Percentiles rank a stretch among this genome's conserved stretches.
Conservation (phyloP, 2,329 filamentous ascomycete genomes). For the Truncatella angustata region DNA sequence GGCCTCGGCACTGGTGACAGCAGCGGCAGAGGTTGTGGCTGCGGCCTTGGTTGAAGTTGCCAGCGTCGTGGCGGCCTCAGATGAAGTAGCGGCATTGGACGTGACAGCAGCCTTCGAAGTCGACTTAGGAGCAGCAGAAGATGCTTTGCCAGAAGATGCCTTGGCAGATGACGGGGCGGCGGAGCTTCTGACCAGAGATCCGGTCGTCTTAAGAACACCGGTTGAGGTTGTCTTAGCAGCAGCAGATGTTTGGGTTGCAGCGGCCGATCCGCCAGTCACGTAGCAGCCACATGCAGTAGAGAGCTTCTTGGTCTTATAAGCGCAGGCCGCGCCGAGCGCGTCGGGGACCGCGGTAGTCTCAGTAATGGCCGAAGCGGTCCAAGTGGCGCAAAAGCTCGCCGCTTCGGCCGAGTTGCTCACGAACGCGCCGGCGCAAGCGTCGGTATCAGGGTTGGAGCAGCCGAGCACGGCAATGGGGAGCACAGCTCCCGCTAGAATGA, state of each 20-base stretch:
- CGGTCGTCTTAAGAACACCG: background rate
- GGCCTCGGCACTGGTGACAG: background rate
- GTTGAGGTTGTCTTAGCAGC: background rate
- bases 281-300: slow-evolving; percentile 6
- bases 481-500: slow-evolving; percentile 2
- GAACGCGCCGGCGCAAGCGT: slow-evolving; percentile 4
- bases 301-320: slow-evolving; percentile 8
- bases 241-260: background rate
- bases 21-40: background rate
- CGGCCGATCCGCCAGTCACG: background rate
- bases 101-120: background rate
- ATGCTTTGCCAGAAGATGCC: background rate
- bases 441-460: slow-evolving; percentile 3
- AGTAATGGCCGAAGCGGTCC: background rate
- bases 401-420: slow-evolving; percentile 1
- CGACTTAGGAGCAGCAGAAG: background rate
- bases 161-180: background rate
- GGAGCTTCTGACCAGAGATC: background rate
- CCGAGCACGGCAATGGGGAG: background rate
- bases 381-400: slow-evolving; percentile 6
- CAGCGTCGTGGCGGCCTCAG: background rate
- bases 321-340: background rate
- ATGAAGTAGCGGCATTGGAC: background rate
- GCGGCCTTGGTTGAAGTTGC: background rate
- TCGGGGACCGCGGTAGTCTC: background rate